phyloP scores from a whole-genome alignment of 139 green algal genomes.

The Tetradesmus lagerheimii region DNA sequence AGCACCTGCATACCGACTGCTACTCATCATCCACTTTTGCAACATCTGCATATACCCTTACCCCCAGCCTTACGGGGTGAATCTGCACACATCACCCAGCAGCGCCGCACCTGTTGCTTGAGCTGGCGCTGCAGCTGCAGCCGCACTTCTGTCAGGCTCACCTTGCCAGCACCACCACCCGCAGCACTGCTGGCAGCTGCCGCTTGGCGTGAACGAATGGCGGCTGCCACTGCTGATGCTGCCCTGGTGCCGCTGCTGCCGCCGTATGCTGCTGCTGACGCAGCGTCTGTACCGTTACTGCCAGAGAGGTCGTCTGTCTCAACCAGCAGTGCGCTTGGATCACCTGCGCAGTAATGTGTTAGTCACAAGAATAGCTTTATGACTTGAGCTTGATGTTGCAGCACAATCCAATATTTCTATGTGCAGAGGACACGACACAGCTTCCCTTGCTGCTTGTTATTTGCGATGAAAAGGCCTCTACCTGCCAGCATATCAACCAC shows the following conservation, averaged over 20 bases:
- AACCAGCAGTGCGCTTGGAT: background rate
- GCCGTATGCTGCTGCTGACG: background rate
- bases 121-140: conserved; percentile 38
- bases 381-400: too few species aligned
- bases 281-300: background rate
- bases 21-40: too few species aligned
- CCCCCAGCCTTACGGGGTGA: too few species aligned
- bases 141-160: conserved; percentile 32
- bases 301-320: background rate
- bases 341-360: conserved; percentile 16
- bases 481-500: too few species aligned
- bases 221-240: background rate
- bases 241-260: background rate
- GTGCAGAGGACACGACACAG: too few species aligned
- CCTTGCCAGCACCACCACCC: background rate
- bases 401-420: too few species aligned
- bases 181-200: conserved; percentile 5
- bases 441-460: too few species aligned
- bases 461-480: too few species aligned
- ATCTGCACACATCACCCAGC: too few species aligned
- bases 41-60: too few species aligned
- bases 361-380: too few species aligned
- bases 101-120: conserved; percentile 30
- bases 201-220: background rate
- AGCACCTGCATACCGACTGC: too few species aligned